Evolutionary conservation across 768 basidiomycete species (phyloP).

Genomic region (Asterophora parasitica): DNA sequence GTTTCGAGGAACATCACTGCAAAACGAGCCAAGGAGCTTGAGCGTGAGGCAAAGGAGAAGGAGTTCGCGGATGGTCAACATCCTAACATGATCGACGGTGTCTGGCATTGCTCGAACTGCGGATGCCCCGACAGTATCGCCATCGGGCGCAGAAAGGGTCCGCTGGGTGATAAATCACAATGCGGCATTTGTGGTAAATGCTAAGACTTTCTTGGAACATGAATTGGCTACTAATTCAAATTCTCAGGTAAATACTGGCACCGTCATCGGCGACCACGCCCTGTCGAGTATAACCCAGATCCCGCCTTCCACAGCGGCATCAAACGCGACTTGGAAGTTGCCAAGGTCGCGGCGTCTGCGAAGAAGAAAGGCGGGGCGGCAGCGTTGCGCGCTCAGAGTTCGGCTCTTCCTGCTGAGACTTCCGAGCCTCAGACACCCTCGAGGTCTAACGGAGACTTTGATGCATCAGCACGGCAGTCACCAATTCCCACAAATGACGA

Average conservation of each 20-base stretch:
- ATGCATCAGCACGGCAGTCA: conserved; percentile 29
- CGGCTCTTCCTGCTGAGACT: conserved; percentile 31
- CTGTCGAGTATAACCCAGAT: conserved; percentile 76
- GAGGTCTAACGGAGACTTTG: conserved; percentile 29
- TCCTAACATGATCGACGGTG: conserved; percentile 73
- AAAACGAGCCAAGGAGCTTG: conserved; percentile 67
- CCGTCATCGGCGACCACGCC: conserved; percentile 74
- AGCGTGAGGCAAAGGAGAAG: conserved; percentile 78
- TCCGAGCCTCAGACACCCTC: conserved; percentile 55
- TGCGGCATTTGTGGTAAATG: conserved; percentile 83
- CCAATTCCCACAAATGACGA: conserved; percentile 33
- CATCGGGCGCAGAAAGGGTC: conserved; percentile 83
- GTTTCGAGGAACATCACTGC: conserved; percentile 45
- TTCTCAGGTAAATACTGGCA: conserved; percentile 83
- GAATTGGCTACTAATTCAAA: no score
- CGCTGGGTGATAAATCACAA: conserved; percentile 83
- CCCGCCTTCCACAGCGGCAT: conserved; percentile 61
- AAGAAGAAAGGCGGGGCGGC: conserved; percentile 57
- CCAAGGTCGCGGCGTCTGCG: conserved; percentile 38
- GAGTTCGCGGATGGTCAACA: conserved; percentile 83
- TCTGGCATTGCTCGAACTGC: conserved; percentile 96
- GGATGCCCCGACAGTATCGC: conserved; percentile 87
- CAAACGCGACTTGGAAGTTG: conserved; percentile 52
- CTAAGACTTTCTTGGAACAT: conserved; percentile 23
- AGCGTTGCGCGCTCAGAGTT: conserved; percentile 41